Evolutionary conservation across 1,284 basidiomycete species (phyloP).

Genomic region (Cerioporus squamosus): DNA sequence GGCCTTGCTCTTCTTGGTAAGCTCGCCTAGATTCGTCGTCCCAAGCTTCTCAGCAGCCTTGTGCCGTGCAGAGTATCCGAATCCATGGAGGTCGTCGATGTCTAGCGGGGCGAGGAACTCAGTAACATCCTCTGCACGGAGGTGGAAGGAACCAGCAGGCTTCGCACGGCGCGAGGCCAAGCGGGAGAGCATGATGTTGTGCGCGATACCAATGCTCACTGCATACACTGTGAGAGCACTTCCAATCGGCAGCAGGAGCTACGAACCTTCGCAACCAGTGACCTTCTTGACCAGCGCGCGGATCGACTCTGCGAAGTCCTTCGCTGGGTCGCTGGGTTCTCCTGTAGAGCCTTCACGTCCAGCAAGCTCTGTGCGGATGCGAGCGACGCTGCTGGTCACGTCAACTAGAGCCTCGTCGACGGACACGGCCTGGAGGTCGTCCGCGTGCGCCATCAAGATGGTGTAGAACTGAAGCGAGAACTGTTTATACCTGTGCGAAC

Average conservation of each 20-base stretch:
- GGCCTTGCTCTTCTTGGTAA: slow-evolving; percentile 63
- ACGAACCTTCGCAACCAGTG: slow-evolving; percentile 85
- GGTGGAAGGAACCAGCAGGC: slow-evolving; percentile 84
- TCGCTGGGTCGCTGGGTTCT: slow-evolving; percentile 55
- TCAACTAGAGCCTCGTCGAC: slow-evolving; percentile 97
- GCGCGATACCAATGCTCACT: slow-evolving; percentile 92
- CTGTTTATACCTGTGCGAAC: slow-evolving; percentile 70
- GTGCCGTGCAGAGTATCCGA: slow-evolving; percentile 76
- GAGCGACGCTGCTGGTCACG: slow-evolving; percentile 71
- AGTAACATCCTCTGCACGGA: slow-evolving; percentile 57
- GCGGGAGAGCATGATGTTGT: slow-evolving; percentile 92
- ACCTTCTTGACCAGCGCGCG: slow-evolving; percentile 74
- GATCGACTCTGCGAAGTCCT: slow-evolving; percentile 82
- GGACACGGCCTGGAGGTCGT: slow-evolving; percentile 94
- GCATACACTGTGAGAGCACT: neutral
- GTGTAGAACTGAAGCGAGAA: slow-evolving; percentile 90
- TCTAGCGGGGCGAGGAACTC: slow-evolving; percentile 76
- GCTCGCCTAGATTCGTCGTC: slow-evolving; percentile 70
- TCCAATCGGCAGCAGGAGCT: neutral
- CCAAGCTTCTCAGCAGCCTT: slow-evolving; percentile 82
- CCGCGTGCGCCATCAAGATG: slow-evolving; percentile 86
- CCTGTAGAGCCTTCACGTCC: slow-evolving; percentile 7
- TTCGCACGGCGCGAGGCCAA: slow-evolving; percentile 93
- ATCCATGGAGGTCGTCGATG: slow-evolving; percentile 87
- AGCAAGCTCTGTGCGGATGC: slow-evolving; percentile 38